Conservation (phyloP, 805 yeast genomes). For the Candida incommunis region DNA sequence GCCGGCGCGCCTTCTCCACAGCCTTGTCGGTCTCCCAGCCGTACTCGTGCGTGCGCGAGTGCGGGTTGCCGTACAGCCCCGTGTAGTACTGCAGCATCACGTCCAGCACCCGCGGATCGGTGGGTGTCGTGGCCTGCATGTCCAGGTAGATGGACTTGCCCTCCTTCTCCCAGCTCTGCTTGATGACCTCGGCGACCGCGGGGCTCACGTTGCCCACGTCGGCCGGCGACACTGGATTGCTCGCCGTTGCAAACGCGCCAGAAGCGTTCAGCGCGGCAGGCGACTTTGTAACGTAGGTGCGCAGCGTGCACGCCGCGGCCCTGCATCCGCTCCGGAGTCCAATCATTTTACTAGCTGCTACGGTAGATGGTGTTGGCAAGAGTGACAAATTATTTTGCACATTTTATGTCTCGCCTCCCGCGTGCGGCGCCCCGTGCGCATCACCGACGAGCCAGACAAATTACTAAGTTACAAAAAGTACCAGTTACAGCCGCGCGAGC, state of each 20-base stretch:
- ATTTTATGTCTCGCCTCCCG: too few relatives aligned
- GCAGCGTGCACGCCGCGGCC: too few relatives aligned
- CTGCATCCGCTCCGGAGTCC: too few relatives aligned
- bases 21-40: constrained; percentile 98
- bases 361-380: too few relatives aligned
- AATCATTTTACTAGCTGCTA: too few relatives aligned
- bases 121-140: constrained; percentile 97
- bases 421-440: too few relatives aligned
- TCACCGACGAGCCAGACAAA: too few relatives aligned
- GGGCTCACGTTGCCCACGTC: constrained; percentile 5
- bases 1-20: constrained; percentile 72
- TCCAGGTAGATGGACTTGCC: constrained; percentile 88
- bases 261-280: not conserved
- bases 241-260: constrained; percentile 5
- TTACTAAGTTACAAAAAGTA: too few relatives aligned
- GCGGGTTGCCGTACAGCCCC: constrained; percentile 95
- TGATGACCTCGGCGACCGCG: constrained; percentile 4
- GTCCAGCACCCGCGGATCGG: constrained; percentile 83
- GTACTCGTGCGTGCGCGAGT: constrained; percentile 89
- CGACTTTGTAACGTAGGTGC: not conserved
- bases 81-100: constrained; percentile 33
- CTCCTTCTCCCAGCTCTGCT: constrained; percentile 1
- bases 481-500: too few relatives aligned
- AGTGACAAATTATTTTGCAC: too few relatives aligned
- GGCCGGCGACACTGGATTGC: constrained; percentile 6